Base-by-base conservation (phyloP, 1,284 basidiomycete genomes). In the Laetiporus sulphureus region DNA sequence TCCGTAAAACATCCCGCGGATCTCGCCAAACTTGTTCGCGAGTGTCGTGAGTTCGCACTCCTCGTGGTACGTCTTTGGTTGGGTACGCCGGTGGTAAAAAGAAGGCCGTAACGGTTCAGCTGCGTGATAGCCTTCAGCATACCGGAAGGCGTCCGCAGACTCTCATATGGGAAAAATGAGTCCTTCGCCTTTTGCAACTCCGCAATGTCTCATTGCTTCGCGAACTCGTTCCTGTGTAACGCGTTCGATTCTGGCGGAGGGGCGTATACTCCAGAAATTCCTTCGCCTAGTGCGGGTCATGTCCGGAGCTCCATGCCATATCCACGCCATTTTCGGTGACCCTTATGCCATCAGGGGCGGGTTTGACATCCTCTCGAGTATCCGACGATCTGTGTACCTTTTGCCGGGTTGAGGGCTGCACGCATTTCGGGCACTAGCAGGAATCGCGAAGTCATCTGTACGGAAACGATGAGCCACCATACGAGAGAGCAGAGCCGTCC, bases 1-100 rank as follows among this genome's bases (percentile, higher is more conserved):
- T 88, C 76, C 2, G 90, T 82, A 15, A 88, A 74, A 25, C 94
- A 75, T 56, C 94, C 91, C 1, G 93, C 97, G 1, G 92, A 92
- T 2, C 92, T 92, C n/a, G 91, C 92, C 13, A 27, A 7, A 27
- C 7, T 27, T 27, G 25, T 27, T 13, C 13, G 13, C 25, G 25
- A 67, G 0, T 73, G 79, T n/a, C n/a, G n/a, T n/a, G n/a, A n/a
- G n/a, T n/a, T n/a, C n/a, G n/a, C n/a, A n/a, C n/a, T n/a, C n/a
- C n/a, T n/a, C n/a, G n/a, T n/a, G n/a, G n/a, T n/a, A n/a, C n/a
- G n/a, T 36, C 70, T 58, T 27, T 66, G 55, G 13, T 70, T 75
- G 0, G 86, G 83, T 0, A 91, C 76, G 11, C 68, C 72, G 4
- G 58, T 65, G 18, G 84, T 59, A 56, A 81, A 79, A 15, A 80